Evolutionary conservation across 768 basidiomycete species (phyloP), one percentile per base, ranked within the genome.

Genomic region (Mycena polygramma): DNA sequence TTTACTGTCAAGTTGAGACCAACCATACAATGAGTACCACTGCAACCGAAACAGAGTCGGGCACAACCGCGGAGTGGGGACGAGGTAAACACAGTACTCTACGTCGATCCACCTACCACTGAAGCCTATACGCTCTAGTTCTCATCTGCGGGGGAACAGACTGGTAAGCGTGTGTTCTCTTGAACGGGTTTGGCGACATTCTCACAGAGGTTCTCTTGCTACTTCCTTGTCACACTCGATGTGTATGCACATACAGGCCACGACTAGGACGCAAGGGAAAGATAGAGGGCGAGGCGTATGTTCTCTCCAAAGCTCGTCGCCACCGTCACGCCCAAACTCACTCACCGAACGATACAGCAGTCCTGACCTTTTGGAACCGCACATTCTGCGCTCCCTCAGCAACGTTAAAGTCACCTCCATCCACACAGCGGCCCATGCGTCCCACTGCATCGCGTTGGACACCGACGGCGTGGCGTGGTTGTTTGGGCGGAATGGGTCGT

Each of bases 131-230:
- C 48, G 14, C 24, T 52, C 43, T 26, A 97, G 95, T 95, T 48
- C 80, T 95, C 73, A 91, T 96, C 73, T 93, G 91, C 75, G 95
- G 95, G 62, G 95, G 95, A 60, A 94, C 92, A 26, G 92, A 94
- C 81, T 96, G 95, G 94, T 96, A 78, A 78, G 90, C 84, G 72
- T 67, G 59, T 54, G 70, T 51, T 75, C 62, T 69, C 60, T 39
- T 70, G 46, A 63, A 59, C 60, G 7, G 14, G 36, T 46, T 60
- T 59, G 57, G 68, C 61, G 48, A 61, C 60, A 68, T 79, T 79
- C 79, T 80, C 78, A 81, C 77, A 77, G 73, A 60, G 39, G 43
- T 70, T 69, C 60, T 54, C 64, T 62, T 46, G 35, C 52, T 39
- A 22, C 57, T 58, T 69, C 57, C 59, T 55, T 70, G 68, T 64